Percentiles rank a stretch among this genome's conserved stretches.
Evolutionary conservation across 768 basidiomycete genomes (phyloP).

Genomic region (Phlegmacium glaucopus): DNA sequence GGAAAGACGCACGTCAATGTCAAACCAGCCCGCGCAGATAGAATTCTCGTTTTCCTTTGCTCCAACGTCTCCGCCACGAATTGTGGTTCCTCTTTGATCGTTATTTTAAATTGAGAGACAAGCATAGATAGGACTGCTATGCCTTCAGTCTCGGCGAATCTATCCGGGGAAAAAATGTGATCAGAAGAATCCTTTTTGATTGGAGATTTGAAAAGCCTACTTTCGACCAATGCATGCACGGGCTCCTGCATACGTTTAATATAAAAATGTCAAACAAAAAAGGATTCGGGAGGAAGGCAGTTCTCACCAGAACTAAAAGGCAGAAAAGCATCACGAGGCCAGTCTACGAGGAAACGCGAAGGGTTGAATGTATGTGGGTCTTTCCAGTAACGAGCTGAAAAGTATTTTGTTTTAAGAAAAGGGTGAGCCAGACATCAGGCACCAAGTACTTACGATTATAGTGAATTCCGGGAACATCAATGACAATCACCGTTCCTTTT

Average conservation of each 20-base stretch:
- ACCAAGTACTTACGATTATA: slow-evolving; percentile 31
- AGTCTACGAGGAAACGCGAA: slow-evolving; percentile 7
- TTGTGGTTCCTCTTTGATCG: slow-evolving; percentile 43
- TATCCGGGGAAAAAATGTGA: slow-evolving; percentile 7
- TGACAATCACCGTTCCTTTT: slow-evolving; percentile 14
- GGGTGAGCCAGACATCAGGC: neutral
- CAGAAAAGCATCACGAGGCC: slow-evolving; percentile 7
- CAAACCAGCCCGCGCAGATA: slow-evolving; percentile 9
- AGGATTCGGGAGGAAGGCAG: no score
- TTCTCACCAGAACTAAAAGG: slow-evolving; percentile 5
- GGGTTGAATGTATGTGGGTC: no score
- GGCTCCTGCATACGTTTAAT: slow-evolving; percentile 27
- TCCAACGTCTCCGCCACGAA: slow-evolving; percentile 43
- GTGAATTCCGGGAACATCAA: slow-evolving; percentile 34
- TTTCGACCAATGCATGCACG: slow-evolving; percentile 42
- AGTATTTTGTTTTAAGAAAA: slow-evolving; percentile 1
- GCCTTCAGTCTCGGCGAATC: slow-evolving; percentile 44
- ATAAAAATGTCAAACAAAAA: neutral
- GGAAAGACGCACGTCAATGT: neutral
- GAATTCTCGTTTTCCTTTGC: slow-evolving; percentile 35
- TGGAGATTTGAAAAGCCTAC: slow-evolving; percentile 15
- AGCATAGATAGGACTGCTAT: slow-evolving; percentile 43
- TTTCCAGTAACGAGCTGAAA: no score
- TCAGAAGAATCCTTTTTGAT: neutral
- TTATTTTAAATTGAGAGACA: slow-evolving; percentile 38